These are phyloP conservation scores for Aspergillus novofumigatus DNA, from an alignment of 2,329 filamentous ascomycete genomes.

Conservation along the genomic window DNA sequence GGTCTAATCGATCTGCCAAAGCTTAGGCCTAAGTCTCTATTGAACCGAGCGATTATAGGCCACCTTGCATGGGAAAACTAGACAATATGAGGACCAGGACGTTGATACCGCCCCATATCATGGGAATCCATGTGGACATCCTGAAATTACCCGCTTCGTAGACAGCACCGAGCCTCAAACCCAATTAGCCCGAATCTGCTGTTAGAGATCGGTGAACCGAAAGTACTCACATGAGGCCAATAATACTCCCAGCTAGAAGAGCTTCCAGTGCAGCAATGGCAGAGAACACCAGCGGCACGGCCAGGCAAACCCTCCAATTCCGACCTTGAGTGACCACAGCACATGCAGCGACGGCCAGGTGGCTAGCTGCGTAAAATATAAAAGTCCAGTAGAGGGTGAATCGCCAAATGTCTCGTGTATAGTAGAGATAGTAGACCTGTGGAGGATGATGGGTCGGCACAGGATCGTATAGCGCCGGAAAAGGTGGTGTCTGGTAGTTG, in stretches of 20 bases:
- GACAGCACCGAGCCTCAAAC: constrained; percentile 65
- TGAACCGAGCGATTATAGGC: constrained; percentile 55
- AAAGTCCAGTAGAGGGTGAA: constrained; percentile 87
- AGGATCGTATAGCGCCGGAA: constrained; percentile 79
- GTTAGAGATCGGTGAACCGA: constrained; percentile 2
- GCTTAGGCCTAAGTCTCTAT: no score
- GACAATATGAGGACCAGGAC: constrained; percentile 77
- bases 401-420: constrained; percentile 73
- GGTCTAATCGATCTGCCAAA: not conserved
- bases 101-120: constrained; percentile 82
- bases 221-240: constrained; percentile 67
- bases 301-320: constrained; percentile 55
- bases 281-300: constrained; percentile 66
- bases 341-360: constrained; percentile 66
- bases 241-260: constrained; percentile 72
- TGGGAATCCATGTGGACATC: constrained; percentile 93
- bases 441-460: constrained; percentile 51
- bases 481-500: constrained; percentile 65
- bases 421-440: constrained; percentile 64
- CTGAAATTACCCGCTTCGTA: constrained; percentile 79
- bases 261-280: constrained; percentile 72
- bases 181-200: not conserved
- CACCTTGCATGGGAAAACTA: constrained; percentile 89
- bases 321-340: constrained; percentile 66
- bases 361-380: constrained; percentile 70